Evolutionary conservation across 768 basidiomycete species (phyloP), one percentile per base, ranked within the genome.

Genomic region (Mrakia gelida): DNA sequence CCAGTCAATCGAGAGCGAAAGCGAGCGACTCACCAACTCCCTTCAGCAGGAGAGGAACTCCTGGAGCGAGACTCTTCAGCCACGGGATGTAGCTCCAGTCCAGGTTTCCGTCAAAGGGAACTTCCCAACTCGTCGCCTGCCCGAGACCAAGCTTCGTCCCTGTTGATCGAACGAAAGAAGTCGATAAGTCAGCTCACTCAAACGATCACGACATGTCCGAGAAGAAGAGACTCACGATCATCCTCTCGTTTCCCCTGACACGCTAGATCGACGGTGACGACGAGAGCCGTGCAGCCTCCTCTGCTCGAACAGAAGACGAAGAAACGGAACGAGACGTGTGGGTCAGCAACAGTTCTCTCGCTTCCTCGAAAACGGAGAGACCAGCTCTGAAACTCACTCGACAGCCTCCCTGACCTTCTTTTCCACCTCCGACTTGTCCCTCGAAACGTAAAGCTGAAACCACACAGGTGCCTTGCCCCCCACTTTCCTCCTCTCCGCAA

Each of bases 11-110:
- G 28, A 34, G 13, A 28, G 9, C 63, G 32, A 63, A 23, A 63
- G 56, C 23, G 52, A 54, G 16, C 26, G 26, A 82, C 82, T 26
- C 80, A 80, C 85, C 84, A 74, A 85, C 82, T 62, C 85, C 85
- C 73, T 86, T 86, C 61, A 86, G 73, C 11, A 85, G 82, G 59
- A 86, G 71, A 1, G 84, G 84, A 81, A 82, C 67, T 0, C 80
- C 81, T 1, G 80, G 80, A 0, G 83, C 84, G 28, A 81, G 71
- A 63, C 79, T 75, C 71, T 82, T 83, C 77, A 85, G 81, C 84
- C 83, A 84, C 0, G 71, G 76, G 68, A 85, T 81, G 71, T 84
- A 83, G 23, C 80, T 80, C 84, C 84, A 84, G 26, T 75, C 80
- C 26, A 83, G 68, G 56, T 81, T 78, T 7, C 81, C 73, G 68